Conservation (phyloP, 345 rosid genomes). For the Boechera divaricarpa region DNA sequence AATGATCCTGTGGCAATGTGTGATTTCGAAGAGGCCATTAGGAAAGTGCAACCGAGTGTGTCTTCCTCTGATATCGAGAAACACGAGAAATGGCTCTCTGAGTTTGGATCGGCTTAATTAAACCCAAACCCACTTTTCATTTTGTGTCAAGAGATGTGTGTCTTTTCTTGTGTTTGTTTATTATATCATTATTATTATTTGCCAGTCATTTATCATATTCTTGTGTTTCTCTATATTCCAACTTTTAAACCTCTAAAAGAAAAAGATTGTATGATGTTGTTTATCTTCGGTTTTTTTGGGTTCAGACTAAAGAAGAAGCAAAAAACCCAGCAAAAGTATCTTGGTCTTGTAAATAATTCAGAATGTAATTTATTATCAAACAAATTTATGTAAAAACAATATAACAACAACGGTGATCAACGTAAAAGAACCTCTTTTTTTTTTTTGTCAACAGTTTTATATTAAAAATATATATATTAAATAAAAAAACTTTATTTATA, state of each 20-base stretch:
- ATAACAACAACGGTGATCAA: too few relatives aligned
- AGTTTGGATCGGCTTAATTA: constrained; percentile 90
- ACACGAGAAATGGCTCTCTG: constrained; percentile 97
- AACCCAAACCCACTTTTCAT: background rate
- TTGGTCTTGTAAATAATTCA: background rate
- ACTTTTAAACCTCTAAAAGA: background rate
- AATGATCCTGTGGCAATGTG: constrained; percentile 99
- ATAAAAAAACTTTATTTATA: too few relatives aligned
- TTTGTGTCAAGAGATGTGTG: constrained; percentile 1
- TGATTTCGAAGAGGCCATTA: constrained; percentile 96
- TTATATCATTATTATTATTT: constrained; percentile 26
- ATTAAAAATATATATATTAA: too few relatives aligned
- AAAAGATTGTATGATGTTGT: background rate
- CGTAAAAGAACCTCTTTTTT: too few relatives aligned
- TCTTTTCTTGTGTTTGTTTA: constrained; percentile 20
- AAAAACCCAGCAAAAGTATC: background rate
- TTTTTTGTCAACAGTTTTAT: too few relatives aligned
- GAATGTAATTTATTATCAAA: background rate
- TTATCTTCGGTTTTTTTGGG: background rate
- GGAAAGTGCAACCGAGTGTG: constrained; percentile 94
- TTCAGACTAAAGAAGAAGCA: background rate
- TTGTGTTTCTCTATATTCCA: constrained; percentile 13
- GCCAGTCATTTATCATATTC: constrained; percentile 10
- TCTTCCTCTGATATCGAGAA: constrained; percentile 89
- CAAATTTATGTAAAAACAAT: too few relatives aligned